Evolutionary conservation across 1,284 basidiomycete genomes (phyloP), one percentile per base, ranked within the genome.

Genomic region (Cryptococcus maquisensis): DNA sequence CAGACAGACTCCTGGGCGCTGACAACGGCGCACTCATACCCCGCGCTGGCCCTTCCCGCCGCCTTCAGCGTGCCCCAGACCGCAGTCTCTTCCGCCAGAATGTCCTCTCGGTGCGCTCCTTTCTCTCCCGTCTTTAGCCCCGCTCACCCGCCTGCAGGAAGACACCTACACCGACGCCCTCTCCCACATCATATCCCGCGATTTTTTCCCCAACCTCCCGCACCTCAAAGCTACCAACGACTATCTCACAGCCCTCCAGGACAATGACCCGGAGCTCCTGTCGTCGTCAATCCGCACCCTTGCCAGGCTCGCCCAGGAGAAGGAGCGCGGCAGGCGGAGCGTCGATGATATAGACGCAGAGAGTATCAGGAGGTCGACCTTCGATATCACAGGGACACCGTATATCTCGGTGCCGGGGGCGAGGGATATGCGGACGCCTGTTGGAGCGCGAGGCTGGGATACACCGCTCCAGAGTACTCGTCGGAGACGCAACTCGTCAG

Each of bases 191-290:
- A 97, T 98, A 71, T 87, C 90, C 47, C 86, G 96, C 49, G 94
- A 98, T 78, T 99, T 98, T 81, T 99, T 98, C 69, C 95, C 95
- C 0, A 89, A 87, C 13, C 83, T 96, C 12, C 84, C 86, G 20
- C 88, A 90, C 64, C 80, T 94, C 32, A 88, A 93, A 64, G 88
- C 89, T 20, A 90, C 89, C 16, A 90, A 92, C 72, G 82, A 81
- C 54, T 91, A 90, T 72, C 82, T 93, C 16, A 85, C 88, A 55
- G 89, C 90, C 1, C 78, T 91, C 21, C 80, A 81, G 42, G 79
- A 84, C 23, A 80, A 85, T 60, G 88, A 94, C 68, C 83, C 87
- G 1, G 78, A 81, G 52, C 81, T 86, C 18, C 85, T 93, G 47
- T 80, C 83, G 47, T 82, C 84, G 1, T 86, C 87, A 28, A 86